Evolutionary conservation across 192 early-diverging fungal genomes (phyloP), one percentile per base, ranked within the genome.

Genomic region (Backusella sp.): DNA sequence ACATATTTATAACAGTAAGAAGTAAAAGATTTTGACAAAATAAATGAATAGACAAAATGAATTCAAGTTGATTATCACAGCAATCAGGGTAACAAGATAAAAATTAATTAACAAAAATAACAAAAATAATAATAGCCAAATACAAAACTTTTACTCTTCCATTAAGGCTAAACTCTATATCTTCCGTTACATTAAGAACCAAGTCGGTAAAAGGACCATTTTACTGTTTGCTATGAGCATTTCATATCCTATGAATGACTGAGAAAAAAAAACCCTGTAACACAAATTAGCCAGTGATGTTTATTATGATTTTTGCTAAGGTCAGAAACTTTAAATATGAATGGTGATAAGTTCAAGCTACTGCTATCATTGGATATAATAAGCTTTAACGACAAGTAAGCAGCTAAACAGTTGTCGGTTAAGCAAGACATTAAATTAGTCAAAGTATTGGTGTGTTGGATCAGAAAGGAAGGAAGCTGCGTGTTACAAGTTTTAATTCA

Each of bases 301-400:
- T 62, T 62, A 62, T 62, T 62, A 62, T 62, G 56, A 62, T 62
- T 62, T 28, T 62, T 49, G 46, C 46, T 49, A 49, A 49, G 46
- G 46, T 49, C 46, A 49, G 46, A 49, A 49, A 49, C 17, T 6
- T 49, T 49, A 17, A 6, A n/a, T n/a, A 21, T n/a, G 46, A n/a
- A 5, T 49, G n/a, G n/a, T 49, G 15, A 49, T 6, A n/a, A n/a
- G 1, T 4, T n/a, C 4, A 49, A n/a, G 19, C 1, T 7, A n/a
- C 6, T 49, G n/a, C 17, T n/a, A 49, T n/a, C 5, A 21, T 49
- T 49, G 19, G n/a, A 49, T 6, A n/a, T 49, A 49, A 49, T 49
- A 7, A n/a, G 0, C 19, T 19, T 49, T 21, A 19, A n/a, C 17
- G 0, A 19, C 6, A 49, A 17, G 46, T 49, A 21, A 49, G 6